Percentiles rank a stretch among this genome's conserved stretches.
These are phyloP conservation scores for Colletotrichum siamense DNA, from an alignment of 2,329 filamentous ascomycete genomes.

Conservation along the genomic window DNA sequence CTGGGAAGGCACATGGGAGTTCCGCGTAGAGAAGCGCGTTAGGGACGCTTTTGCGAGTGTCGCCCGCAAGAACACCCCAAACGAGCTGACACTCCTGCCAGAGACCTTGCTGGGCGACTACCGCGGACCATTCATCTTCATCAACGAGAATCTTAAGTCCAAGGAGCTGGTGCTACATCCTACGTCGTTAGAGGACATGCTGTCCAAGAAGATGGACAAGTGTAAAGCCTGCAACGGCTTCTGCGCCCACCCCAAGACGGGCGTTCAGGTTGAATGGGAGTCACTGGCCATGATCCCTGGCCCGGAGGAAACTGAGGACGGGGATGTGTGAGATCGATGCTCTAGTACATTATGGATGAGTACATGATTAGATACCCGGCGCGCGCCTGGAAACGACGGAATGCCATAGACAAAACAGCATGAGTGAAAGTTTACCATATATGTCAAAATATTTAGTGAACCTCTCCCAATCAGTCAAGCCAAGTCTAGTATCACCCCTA, in stretches of 20 bases:
- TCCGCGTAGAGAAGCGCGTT: not conserved
- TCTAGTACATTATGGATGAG: not conserved
- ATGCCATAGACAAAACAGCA: not conserved
- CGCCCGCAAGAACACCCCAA: not conserved
- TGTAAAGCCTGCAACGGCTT: conserved; percentile 17
- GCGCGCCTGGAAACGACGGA: not conserved
- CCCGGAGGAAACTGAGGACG: not conserved
- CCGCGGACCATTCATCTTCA: conserved; percentile 20
- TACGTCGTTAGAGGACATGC: conserved; percentile 14
- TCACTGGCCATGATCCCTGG: not conserved
- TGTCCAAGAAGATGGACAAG: conserved; percentile 20
- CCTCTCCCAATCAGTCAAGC: not conserved
- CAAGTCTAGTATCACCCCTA: not conserved
- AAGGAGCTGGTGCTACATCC: conserved; percentile 26
- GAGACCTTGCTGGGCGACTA: conserved; percentile 14
- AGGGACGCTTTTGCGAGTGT: not conserved
- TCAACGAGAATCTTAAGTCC: conserved; percentile 23
- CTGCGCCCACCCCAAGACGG: conserved; percentile 14
- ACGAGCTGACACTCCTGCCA: conserved; percentile 8
- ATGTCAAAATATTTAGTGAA: not conserved
- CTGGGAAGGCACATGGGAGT: conserved; percentile 20
- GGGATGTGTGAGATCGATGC: not conserved
- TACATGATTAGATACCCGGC: conserved; percentile 14
- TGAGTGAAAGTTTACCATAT: not conserved
- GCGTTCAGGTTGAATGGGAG: not conserved